A percentile compares a stretch with the other conserved stretches of the same genome.
phyloP scores from a whole-genome alignment of 78 protist species.

The Dictyostelium capitatum region DNA sequence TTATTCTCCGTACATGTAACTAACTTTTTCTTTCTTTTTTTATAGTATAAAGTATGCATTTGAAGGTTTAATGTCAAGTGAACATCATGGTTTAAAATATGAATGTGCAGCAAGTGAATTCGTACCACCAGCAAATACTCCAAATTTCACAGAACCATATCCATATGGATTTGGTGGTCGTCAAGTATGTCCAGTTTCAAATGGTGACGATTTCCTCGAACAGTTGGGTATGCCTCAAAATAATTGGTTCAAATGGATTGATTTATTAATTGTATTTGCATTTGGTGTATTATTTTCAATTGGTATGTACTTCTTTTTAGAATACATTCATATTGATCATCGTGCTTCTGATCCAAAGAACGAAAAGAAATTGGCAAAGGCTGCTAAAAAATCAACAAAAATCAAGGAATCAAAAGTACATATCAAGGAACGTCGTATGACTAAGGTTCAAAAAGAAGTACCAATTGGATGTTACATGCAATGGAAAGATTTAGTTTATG shows the following conservation, averaged over 20 bases:
- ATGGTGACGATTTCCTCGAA: slow-evolving; percentile 42
- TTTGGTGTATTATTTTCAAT: slow-evolving; percentile 7
- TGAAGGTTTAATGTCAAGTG: slow-evolving; percentile 80
- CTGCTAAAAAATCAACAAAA: neutral
- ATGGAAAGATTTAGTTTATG: slow-evolving; percentile 72
- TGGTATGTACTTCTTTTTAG: slow-evolving; percentile 26
- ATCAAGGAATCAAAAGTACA: slow-evolving; percentile 20
- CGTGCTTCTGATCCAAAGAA: slow-evolving; percentile 32
- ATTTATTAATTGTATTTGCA: slow-evolving; percentile 23
- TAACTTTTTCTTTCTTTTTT: no score
- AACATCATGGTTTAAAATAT: slow-evolving; percentile 51
- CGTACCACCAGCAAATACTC: slow-evolving; percentile 34
- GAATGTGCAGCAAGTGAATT: slow-evolving; percentile 22
- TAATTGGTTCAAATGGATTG: slow-evolving; percentile 83
- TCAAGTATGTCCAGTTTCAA: slow-evolving; percentile 13
- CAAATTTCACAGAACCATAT: slow-evolving; percentile 10
- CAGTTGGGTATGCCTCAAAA: slow-evolving; percentile 54
- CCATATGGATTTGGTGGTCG: neutral
- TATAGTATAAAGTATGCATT: slow-evolving; percentile 74
- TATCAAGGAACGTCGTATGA: neutral
- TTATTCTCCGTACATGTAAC: no score
- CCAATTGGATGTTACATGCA: slow-evolving; percentile 77
- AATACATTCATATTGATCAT: slow-evolving; percentile 42
- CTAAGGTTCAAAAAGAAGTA: slow-evolving; percentile 8
- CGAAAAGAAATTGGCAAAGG: neutral